A percentile compares a stretch with the other conserved stretches of the same genome.
These are phyloP conservation scores for Sphagnum magellanicum DNA, from an alignment of 228 moss, liverwort and hornwort species.

Conservation along the genomic window DNA sequence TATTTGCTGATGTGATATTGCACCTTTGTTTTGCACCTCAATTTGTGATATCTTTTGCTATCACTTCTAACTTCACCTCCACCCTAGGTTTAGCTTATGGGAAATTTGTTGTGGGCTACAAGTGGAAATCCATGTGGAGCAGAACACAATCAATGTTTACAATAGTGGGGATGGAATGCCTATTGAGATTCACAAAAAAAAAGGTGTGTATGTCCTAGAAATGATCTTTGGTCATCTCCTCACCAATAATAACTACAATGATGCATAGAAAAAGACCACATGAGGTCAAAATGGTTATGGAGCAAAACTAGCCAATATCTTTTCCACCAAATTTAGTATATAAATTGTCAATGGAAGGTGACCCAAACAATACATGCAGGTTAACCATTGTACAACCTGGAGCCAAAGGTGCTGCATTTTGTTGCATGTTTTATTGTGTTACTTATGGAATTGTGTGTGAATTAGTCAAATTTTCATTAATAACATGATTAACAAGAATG, in stretches of 20 bases:
- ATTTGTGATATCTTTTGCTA: no score
- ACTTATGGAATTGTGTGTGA: background rate
- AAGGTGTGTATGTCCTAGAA: conserved; percentile 92
- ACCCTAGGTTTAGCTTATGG: no score
- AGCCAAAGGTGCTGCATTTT: no score
- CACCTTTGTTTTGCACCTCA: no score
- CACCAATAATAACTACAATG: conserved; percentile 93
- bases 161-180: conserved; percentile 86
- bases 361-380: conserved; percentile 79
- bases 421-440: background rate
- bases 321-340: conserved; percentile 83
- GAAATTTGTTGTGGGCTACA: background rate
- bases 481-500: conserved; percentile 77
- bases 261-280: conserved; percentile 89
- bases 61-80: no score
- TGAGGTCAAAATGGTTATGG: conserved; percentile 93
- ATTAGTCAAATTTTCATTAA: conserved; percentile 57
- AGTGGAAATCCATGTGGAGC: conserved; percentile 64
- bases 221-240: conserved; percentile 97
- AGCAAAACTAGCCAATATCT: conserved; percentile 94
- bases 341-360: conserved; percentile 91
- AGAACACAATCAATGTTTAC: conserved; percentile 74
- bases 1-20: no score
- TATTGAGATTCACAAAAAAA: conserved; percentile 81
- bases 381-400: conserved; percentile 2